A percentile compares a stretch with the other conserved stretches of the same genome.
Evolutionary conservation across 192 early-diverging fungal species (phyloP).

Genomic region (Spizellomyces sp.): DNA sequence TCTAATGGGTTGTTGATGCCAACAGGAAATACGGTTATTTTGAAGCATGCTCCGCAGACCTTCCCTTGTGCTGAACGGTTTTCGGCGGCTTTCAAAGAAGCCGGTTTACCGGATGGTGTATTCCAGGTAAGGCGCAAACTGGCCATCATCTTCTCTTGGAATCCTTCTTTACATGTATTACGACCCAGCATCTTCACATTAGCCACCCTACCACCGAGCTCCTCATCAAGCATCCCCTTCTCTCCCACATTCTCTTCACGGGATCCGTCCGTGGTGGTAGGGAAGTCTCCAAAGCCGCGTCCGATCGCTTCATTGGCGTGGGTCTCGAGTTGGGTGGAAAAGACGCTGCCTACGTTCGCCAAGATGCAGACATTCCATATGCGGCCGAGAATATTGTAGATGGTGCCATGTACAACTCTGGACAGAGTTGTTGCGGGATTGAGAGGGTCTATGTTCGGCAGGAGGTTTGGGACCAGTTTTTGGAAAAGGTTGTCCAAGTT

Average conservation of each 20-base stretch:
- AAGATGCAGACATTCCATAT: slow-evolving; percentile 69
- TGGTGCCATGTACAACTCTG: slow-evolving; percentile 80
- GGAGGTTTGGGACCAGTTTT: slow-evolving; percentile 68
- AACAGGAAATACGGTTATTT: slow-evolving; percentile 68
- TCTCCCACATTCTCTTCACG: slow-evolving; percentile 76
- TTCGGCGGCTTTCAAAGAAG: slow-evolving; percentile 59
- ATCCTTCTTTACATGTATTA: no score
- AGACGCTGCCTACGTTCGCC: slow-evolving; percentile 79
- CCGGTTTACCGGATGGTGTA: slow-evolving; percentile 69
- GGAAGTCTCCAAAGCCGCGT: slow-evolving; percentile 51
- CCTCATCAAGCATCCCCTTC: slow-evolving; percentile 57
- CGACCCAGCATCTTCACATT: slow-evolving; percentile 22
- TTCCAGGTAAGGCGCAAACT: slow-evolving; percentile 48
- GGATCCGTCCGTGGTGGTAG: slow-evolving; percentile 74
- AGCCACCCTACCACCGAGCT: slow-evolving; percentile 48
- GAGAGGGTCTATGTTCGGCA: slow-evolving; percentile 81
- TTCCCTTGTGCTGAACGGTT: slow-evolving; percentile 75
- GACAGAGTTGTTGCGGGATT: slow-evolving; percentile 81
- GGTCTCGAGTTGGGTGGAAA: slow-evolving; percentile 85
- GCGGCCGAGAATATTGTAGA: slow-evolving; percentile 78
- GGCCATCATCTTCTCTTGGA: no score
- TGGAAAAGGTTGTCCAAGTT: slow-evolving; percentile 46
- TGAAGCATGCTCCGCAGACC: slow-evolving; percentile 84
- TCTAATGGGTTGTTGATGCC: slow-evolving; percentile 1
- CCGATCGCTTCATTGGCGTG: slow-evolving; percentile 56